Conservation (phyloP, 2,329 filamentous ascomycete genomes). For the Dryadomyces quercivorus region DNA sequence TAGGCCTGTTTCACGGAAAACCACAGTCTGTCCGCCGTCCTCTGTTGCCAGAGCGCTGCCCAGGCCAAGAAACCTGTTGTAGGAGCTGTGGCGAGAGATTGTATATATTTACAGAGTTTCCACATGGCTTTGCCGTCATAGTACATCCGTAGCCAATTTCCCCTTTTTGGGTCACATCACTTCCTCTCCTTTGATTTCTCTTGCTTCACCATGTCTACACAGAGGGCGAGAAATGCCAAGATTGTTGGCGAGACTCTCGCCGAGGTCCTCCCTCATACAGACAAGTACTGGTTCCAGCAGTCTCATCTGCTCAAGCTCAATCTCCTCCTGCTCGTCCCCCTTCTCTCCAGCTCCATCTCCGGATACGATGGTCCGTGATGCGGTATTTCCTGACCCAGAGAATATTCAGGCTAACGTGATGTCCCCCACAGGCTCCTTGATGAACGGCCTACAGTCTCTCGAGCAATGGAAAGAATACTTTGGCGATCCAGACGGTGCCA, state of each 20-base stretch:
- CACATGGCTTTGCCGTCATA: too few relatives aligned
- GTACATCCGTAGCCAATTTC: too few relatives aligned
- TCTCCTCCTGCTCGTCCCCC: constrained; percentile 1
- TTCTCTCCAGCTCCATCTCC: not conserved
- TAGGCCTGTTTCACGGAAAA: too few relatives aligned
- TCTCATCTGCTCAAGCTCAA: constrained; percentile 6
- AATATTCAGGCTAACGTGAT: not conserved
- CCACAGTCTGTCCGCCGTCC: too few relatives aligned
- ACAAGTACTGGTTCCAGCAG: constrained; percentile 5
- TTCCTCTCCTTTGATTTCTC: not conserved
- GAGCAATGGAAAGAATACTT: constrained; percentile 19
- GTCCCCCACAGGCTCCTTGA: constrained; percentile 17
- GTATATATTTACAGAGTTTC: too few relatives aligned
- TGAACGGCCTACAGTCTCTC: constrained; percentile 28
- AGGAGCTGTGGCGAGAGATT: too few relatives aligned
- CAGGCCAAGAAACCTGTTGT: too few relatives aligned
- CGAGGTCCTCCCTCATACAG: constrained; percentile 3
- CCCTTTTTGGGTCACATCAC: not conserved
- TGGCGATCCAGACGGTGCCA: constrained; percentile 12
- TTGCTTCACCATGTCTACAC: not conserved
- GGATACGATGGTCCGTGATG: constrained; percentile 11
- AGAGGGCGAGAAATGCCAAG: constrained; percentile 5
- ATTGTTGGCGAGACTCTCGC: constrained; percentile 18
- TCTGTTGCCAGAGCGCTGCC: too few relatives aligned
- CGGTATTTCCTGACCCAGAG: not conserved